phyloP scores from a whole-genome alignment of 2,329 filamentous ascomycete species.

The Ceratocystis smalleyi region DNA sequence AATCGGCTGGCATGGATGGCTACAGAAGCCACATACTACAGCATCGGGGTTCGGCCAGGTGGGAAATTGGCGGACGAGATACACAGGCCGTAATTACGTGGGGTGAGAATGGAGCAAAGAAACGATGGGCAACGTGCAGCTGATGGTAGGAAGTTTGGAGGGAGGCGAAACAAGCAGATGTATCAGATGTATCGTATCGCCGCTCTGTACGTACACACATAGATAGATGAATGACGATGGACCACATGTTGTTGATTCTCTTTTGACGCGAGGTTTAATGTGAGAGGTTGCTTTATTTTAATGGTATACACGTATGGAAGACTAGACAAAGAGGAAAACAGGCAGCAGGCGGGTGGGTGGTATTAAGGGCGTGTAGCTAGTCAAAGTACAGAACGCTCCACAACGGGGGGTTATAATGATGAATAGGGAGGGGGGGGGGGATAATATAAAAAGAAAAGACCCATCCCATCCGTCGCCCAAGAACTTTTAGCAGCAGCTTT shows the following conservation, averaged over 20 bases:
- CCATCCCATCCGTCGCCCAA: neutral
- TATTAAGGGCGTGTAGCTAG: neutral
- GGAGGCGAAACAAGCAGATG: neutral
- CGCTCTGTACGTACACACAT: too few relatives aligned
- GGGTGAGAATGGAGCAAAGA: neutral
- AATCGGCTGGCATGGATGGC: neutral
- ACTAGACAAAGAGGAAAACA: neutral
- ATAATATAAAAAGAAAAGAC: neutral
- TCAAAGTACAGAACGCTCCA: neutral
- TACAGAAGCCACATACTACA: neutral
- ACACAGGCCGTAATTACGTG: neutral
- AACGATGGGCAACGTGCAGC: neutral
- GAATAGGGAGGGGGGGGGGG: neutral
- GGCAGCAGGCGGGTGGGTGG: neutral
- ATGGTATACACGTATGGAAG: neutral
- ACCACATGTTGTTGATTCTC: neutral
- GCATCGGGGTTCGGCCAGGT: neutral
- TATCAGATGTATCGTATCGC: too few relatives aligned
- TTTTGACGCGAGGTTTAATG: neutral
- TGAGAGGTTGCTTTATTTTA: neutral
- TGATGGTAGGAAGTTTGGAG: neutral
- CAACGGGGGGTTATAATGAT: neutral
- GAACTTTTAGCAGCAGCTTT: too few relatives aligned
- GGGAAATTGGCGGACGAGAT: neutral
- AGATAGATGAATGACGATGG: neutral